Base-by-base conservation (phyloP, 139 green algal genomes). In the Limnomonas spitsbergensis region DNA sequence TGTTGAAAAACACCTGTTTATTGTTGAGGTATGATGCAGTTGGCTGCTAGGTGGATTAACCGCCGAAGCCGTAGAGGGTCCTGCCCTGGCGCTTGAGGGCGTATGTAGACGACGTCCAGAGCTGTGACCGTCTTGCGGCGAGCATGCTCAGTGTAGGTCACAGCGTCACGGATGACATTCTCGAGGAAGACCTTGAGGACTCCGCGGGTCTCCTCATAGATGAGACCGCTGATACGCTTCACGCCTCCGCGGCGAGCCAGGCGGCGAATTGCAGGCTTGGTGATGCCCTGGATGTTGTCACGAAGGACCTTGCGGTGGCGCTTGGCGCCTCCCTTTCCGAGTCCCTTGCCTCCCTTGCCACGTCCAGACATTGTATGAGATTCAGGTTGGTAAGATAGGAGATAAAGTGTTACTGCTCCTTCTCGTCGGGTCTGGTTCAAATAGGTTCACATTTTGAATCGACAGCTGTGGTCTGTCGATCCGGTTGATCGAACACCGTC, bases 61-160 rank as follows among this genome's bases (percentile, higher is more conserved):
- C n/a, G n/a, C n/a, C n/a, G n/a, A n/a, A n/a, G n/a, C n/a, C n/a
- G n/a, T n/a, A n/a, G n/a, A n/a, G n/a, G n/a, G n/a, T n/a, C n/a
- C n/a, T n/a, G n/a, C n/a, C n/a, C n/a, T n/a, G n/a, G n/a, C n/a
- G n/a, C n/a, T n/a, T n/a, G n/a, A n/a, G n/a, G n/a, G n/a, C n/a
- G n/a, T n/a, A n/a, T n/a, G 83, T 97, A 98, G 2, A 97, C 94
- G 0, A 98, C 93, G 80, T 98, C 93, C 86, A 97, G 94, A 40
- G 94, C 94, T 47, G 94, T 97, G 35, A 98, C 93, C 26, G 94
- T 98, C 92, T 97, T 98, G 73, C 94, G 88, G 71, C 93, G 85
- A 56, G 93, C 94, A 90, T 98, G 93, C 92, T 98, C 94, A 38
- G 93, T 97, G 92, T 98, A 98, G 80, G 95, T 98, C 37, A 98